These are phyloP conservation scores for Linnemannia exigua DNA, from an alignment of 192 early-diverging fungal species.

Conservation along the genomic window DNA sequence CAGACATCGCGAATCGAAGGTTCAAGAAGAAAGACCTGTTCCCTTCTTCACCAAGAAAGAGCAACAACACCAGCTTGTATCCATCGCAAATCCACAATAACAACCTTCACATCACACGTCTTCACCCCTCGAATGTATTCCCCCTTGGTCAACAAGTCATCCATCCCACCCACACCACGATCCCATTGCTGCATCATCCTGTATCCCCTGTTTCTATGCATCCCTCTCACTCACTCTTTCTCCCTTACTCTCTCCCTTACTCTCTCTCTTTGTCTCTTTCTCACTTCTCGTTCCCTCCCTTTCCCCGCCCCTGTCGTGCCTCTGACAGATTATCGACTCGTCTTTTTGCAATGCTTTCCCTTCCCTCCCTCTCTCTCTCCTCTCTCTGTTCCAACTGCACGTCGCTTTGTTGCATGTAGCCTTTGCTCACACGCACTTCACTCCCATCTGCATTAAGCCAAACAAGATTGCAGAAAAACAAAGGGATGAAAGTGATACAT, in stretches of 20 bases:
- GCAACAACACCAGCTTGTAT: not conserved
- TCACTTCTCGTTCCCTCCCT: slow-evolving; percentile 9
- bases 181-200: not conserved
- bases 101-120: not conserved
- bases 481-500: not conserved
- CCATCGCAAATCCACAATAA: not conserved
- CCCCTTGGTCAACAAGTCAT: not conserved
- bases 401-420: not conserved
- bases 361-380: not conserved
- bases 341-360: not conserved
- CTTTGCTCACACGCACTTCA: too few relatives aligned
- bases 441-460: not conserved
- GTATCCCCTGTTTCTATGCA: slow-evolving; percentile 7
- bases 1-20: too few relatives aligned
- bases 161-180: not conserved
- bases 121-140: not conserved
- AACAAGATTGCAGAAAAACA: not conserved
- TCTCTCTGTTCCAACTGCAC: not conserved
- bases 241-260: not conserved
- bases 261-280: not conserved
- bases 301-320: not conserved
- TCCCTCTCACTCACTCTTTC: not conserved
- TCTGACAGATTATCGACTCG: not conserved
- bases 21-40: too few relatives aligned
- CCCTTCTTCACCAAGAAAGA: not conserved